phyloP scores from a whole-genome alignment of 345 rosid genomes.

The Kernera saxatilis region DNA sequence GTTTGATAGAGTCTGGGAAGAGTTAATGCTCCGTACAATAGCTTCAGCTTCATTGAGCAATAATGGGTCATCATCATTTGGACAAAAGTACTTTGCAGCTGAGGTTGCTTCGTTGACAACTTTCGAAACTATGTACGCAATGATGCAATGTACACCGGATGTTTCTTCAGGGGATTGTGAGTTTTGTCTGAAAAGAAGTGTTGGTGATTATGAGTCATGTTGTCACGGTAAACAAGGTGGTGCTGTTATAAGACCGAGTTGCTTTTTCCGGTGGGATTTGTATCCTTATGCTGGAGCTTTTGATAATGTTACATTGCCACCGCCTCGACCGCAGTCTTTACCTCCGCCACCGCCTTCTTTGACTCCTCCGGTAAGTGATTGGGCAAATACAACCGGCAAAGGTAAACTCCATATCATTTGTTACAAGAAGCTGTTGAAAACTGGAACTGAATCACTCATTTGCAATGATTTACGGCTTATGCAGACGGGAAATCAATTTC shows the following conservation, averaged over 20 bases:
- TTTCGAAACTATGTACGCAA: not conserved
- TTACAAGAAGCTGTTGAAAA: not conserved
- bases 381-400: not conserved
- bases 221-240: not conserved
- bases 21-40: not conserved
- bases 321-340: not conserved
- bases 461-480: not conserved
- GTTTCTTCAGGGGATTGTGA: constrained; percentile 1
- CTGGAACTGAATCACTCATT: not conserved
- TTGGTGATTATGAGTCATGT: not conserved
- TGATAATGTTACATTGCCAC: not conserved
- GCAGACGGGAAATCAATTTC: not conserved
- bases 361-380: not conserved
- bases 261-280: constrained; percentile 19
- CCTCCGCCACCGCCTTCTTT: constrained; percentile 3
- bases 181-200: not conserved
- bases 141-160: constrained; percentile 21
- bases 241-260: constrained; percentile 3
- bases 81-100: constrained; percentile 7
- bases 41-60: not conserved
- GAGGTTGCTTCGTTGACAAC: constrained; percentile 1
- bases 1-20: not conserved
- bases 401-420: not conserved
- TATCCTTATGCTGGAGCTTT: constrained; percentile 17
- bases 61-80: not conserved